Conservation (phyloP, 1,284 basidiomycete species). For the Tylopilus sp. region DNA sequence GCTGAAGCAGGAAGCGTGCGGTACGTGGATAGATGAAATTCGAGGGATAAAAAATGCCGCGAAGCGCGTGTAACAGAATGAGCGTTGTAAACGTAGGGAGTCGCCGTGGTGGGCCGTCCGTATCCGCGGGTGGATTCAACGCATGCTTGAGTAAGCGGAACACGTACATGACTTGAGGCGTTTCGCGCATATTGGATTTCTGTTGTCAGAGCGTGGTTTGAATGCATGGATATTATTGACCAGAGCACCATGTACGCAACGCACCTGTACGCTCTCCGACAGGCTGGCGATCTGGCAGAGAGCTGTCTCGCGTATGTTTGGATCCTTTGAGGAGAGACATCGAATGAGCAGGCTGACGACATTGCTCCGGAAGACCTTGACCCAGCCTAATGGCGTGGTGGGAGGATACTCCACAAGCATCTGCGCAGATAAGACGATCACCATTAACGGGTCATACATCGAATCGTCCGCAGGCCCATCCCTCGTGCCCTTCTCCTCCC, state of each 20-base stretch:
- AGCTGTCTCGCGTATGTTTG: conserved; percentile 55
- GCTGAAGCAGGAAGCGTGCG: conserved; percentile 58
- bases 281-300: conserved; percentile 52
- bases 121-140: conserved; percentile 44
- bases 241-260: conserved; percentile 9
- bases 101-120: conserved; percentile 41
- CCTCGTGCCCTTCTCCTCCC: conserved; percentile 32
- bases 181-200: conserved; percentile 75
- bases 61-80: conserved; percentile 58
- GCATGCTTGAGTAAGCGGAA: conserved; percentile 69
- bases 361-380: conserved; percentile 82
- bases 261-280: conserved; percentile 55
- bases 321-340: conserved; percentile 67
- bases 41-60: conserved; percentile 49
- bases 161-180: conserved; percentile 72
- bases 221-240: background rate
- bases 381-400: conserved; percentile 62
- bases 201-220: conserved; percentile 26
- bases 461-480: conserved; percentile 33
- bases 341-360: conserved; percentile 73
- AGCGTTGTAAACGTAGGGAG: conserved; percentile 77
- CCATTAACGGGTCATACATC: conserved; percentile 82
- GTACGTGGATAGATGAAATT: conserved; percentile 54
- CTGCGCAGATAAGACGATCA: conserved; percentile 65
- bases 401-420: conserved; percentile 57